Percentiles rank a stretch among this genome's conserved stretches.
Evolutionary conservation across 164 flowering plant genomes (phyloP).

Genomic region (Hamamelis virginiana): DNA sequence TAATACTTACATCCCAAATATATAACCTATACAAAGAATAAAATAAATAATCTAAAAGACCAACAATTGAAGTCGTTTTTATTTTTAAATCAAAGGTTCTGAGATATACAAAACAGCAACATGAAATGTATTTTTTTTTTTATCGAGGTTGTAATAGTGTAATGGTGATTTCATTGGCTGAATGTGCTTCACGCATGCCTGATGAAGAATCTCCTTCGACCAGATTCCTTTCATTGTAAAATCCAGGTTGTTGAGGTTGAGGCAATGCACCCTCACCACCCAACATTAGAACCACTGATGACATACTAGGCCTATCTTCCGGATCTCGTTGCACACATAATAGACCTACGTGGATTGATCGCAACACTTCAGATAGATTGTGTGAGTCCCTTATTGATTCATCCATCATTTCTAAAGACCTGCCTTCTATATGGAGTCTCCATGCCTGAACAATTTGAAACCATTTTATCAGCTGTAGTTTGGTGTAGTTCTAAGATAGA

Average conservation of each 20-base stretch:
- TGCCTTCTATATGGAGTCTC: background rate
- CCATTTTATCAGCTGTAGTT: background rate
- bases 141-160: slow-evolving; percentile 18
- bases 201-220: slow-evolving; percentile 10
- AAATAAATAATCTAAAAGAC: too few species aligned
- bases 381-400: too few species aligned
- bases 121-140: background rate
- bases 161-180: background rate
- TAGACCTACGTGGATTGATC: too few species aligned
- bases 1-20: too few species aligned
- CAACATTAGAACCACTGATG: slow-evolving; percentile 28
- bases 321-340: background rate
- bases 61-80: too few species aligned
- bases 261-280: slow-evolving; percentile 23
- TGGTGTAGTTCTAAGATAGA: background rate
- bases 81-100: too few species aligned
- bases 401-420: background rate
- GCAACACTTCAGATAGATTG: too few species aligned
- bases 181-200: background rate
- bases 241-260: slow-evolving; percentile 27
- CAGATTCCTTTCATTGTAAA: slow-evolving; percentile 13
- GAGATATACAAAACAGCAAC: background rate
- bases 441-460: background rate
- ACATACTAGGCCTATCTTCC: slow-evolving; percentile 17
- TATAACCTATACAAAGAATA: too few species aligned